Evolutionary conservation across 345 rosid species (phyloP).

Genomic region (Dipteronia dyeriana): DNA sequence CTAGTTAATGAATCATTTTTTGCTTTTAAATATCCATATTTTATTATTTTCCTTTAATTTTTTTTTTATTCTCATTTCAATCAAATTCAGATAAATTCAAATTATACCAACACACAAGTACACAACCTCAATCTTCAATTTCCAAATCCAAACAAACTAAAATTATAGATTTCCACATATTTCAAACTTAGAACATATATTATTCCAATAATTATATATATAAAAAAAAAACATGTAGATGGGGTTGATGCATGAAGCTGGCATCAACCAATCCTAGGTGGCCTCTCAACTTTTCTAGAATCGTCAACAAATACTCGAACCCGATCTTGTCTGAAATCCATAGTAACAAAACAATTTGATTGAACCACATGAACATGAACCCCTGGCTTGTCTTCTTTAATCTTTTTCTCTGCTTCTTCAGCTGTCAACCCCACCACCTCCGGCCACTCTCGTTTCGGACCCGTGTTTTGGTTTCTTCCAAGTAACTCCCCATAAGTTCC

Average conservation of each 20-base stretch:
- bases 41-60: too few species aligned
- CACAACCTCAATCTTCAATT: too few species aligned
- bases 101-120: too few species aligned
- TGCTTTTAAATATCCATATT: too few species aligned
- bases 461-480: constrained; percentile 28
- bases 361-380: constrained; percentile 41
- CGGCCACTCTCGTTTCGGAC: constrained; percentile 44
- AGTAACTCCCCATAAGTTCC: constrained; percentile 26
- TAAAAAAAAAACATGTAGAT: too few species aligned
- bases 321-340: constrained; percentile 39
- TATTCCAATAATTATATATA: neutral
- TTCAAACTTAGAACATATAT: neutral
- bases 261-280: constrained; percentile 42
- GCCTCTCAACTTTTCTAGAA: constrained; percentile 34
- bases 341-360: constrained; percentile 34
- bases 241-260: neutral
- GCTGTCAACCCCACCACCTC: constrained; percentile 49
- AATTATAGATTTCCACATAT: too few species aligned
- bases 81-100: too few species aligned
- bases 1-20: too few species aligned
- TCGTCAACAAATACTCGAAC: constrained; percentile 42
- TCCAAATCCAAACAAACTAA: too few species aligned
- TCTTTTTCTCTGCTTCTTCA: constrained; percentile 50
- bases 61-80: too few species aligned
- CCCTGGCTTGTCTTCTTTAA: constrained; percentile 44